Base-by-base conservation (phyloP, 192 early-diverging fungal genomes). In the Coemansia sp. region DNA sequence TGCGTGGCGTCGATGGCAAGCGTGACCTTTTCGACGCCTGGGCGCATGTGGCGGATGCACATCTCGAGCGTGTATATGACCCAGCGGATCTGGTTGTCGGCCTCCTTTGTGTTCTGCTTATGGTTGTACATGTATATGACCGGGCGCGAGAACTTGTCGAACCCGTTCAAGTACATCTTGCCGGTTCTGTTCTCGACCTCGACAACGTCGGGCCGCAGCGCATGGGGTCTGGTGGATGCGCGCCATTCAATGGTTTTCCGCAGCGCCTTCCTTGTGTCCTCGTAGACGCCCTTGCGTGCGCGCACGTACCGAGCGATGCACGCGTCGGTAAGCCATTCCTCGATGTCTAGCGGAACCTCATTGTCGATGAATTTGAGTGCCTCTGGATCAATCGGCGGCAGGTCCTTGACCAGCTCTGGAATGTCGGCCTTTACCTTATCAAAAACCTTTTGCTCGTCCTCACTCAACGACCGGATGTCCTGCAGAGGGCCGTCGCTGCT, bases 91-190 rank as follows among this genome's bases (percentile, higher is more conserved):
- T 96, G 93, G 55, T 86, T 67, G 26, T 87, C 83, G 0, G 81
- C 79, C 34, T 89, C 86, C 44, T 89, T 90, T 1, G 93, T 94
- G 85, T 94, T 94, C 66, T 98, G 89, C 48, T 86, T 76, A 52
- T 89, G 85, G 38, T 90, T 90, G 72, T 87, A 85, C 86, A 95
- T 89, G 77, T 89, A 92, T 61, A 92, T 77, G 48, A 93, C 62
- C 5, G 93, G 92, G 16, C 92, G 86, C 3, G 91, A 91, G 44
- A 80, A 64, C 68, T 81, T 86, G 81, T 94, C 92, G 67, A 93
- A 94, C 7, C 95, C 95, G 76, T 88, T 88, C 44, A 93, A 76
- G 74, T 93, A 90, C 76, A 90, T 81, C 82, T 97, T 96, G 57
- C 95, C 96, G 10, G 89, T 89, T 18, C 84, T 76, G 43, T 84